Evolutionary conservation across 1,284 basidiomycete species (phyloP).

Genomic region (Boletus hoseneyae): DNA sequence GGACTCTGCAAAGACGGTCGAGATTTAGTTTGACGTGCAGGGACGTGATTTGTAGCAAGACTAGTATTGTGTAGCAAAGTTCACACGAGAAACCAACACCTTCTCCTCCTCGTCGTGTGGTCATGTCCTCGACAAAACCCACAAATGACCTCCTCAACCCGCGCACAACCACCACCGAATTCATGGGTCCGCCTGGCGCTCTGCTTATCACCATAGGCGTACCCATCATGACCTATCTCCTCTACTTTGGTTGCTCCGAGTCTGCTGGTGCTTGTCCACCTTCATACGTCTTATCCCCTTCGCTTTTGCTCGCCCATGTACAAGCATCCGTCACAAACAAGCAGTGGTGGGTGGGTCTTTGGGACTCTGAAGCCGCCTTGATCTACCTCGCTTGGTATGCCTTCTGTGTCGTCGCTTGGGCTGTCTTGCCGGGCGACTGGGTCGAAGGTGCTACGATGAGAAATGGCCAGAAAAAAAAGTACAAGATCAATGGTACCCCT

Average conservation of each 20-base stretch:
- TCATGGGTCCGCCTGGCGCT: conserved; percentile 83
- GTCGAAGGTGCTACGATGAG: conserved; percentile 79
- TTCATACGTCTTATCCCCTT: conserved; percentile 39
- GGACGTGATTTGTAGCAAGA: conserved; percentile 48
- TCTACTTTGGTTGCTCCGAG: conserved; percentile 88
- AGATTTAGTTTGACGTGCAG: conserved; percentile 87
- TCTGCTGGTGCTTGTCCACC: conserved; percentile 73
- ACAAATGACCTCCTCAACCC: conserved; percentile 50
- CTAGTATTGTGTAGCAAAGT: neutral
- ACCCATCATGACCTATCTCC: conserved; percentile 72
- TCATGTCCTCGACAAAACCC: conserved; percentile 22
- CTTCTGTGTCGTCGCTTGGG: conserved; percentile 83
- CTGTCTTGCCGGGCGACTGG: conserved; percentile 82
- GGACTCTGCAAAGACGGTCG: conserved; percentile 51
- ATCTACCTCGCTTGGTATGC: conserved; percentile 90
- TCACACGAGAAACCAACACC: conserved; percentile 16
- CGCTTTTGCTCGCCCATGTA: conserved; percentile 37
- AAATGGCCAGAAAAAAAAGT: conserved; percentile 74
- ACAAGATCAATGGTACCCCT: conserved; percentile 92
- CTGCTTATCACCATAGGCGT: conserved; percentile 70
- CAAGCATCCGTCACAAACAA: conserved; percentile 45
- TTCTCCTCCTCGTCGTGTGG: neutral
- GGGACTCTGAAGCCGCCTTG: conserved; percentile 74
- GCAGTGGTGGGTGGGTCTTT: conserved; percentile 70
- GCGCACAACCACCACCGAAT: conserved; percentile 73